phyloP scores from a whole-genome alignment of 2,329 filamentous ascomycete species.

The Fusarium scirpi region DNA sequence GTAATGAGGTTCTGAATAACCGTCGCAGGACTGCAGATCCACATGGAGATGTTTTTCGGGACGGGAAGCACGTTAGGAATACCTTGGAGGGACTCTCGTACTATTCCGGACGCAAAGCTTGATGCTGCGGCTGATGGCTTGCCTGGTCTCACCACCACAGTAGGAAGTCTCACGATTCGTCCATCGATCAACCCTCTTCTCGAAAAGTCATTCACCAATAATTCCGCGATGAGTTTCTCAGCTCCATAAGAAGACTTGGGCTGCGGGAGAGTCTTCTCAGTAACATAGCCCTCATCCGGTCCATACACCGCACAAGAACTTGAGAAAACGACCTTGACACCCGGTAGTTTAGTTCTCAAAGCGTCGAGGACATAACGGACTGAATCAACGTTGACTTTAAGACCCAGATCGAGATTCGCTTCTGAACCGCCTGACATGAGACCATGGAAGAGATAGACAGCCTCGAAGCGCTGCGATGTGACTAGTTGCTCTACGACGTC shows the following conservation, averaged over 20 bases:
- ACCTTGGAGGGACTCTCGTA: conserved; percentile 66
- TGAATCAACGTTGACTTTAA: conserved; percentile 69
- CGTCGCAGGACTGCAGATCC: conserved; percentile 65
- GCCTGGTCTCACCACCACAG: conserved; percentile 70
- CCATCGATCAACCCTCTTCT: conserved; percentile 68
- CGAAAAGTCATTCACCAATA: conserved; percentile 51
- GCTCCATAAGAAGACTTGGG: conserved; percentile 70
- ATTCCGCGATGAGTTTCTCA: conserved; percentile 71
- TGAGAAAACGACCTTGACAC: conserved; percentile 67
- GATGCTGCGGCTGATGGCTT: conserved; percentile 70
- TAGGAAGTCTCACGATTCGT: conserved; percentile 68
- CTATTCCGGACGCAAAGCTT: conserved; percentile 71
- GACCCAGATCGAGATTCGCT: conserved; percentile 66
- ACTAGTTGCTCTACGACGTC: conserved; percentile 47
- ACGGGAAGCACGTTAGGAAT: conserved; percentile 61
- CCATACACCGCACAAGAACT: conserved; percentile 72
- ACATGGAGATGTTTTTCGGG: conserved; percentile 59
- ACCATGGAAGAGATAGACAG: conserved; percentile 71
- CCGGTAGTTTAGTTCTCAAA: conserved; percentile 58
- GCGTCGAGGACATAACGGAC: conserved; percentile 65
- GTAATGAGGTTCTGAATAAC: conserved; percentile 63
- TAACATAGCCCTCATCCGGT: conserved; percentile 28
- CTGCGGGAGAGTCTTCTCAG: conserved; percentile 52
- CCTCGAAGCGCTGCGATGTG: conserved; percentile 51
- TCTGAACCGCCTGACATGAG: conserved; percentile 74